Evolutionary conservation across 75 land plant species (phyloP).

Genomic region (Gnetum montanum): DNA sequence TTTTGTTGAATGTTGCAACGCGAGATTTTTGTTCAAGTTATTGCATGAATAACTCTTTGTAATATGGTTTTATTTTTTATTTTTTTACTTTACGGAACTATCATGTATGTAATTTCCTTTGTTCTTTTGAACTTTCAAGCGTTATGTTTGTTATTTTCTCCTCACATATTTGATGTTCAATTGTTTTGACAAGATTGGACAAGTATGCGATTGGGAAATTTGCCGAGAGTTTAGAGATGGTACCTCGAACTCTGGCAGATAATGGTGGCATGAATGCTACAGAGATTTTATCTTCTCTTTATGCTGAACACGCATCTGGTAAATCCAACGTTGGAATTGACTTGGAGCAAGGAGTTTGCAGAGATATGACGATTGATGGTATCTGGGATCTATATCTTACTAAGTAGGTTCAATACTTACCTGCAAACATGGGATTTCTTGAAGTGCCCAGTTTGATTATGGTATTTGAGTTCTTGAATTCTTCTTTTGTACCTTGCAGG

Average conservation of each 20-base stretch:
- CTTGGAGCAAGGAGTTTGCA: conserved; percentile 59
- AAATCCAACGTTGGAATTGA: conserved; percentile 80
- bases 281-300: conserved; percentile 87
- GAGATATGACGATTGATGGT: conserved; percentile 40
- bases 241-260: conserved; percentile 85
- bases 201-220: conserved; percentile 97
- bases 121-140: not conserved
- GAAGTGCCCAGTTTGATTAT: not conserved
- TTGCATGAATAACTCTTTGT: too few relatives aligned
- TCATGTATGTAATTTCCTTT: not conserved
- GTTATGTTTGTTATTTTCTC: not conserved
- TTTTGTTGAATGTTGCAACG: too few relatives aligned
- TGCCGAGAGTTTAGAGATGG: conserved; percentile 94
- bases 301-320: conserved; percentile 92
- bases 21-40: too few relatives aligned
- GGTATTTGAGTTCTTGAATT: not conserved
- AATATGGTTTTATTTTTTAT: too few relatives aligned
- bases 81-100: too few relatives aligned
- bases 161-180: not conserved
- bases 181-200: conserved; percentile 68
- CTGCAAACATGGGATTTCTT: not conserved
- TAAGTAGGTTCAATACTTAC: conserved; percentile 37
- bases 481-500: conserved; percentile 20
- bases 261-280: conserved; percentile 96
- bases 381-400: conserved; percentile 88